Conservation (phyloP, 163 green algal species). For the Coccomyxa subellipsoidea region DNA sequence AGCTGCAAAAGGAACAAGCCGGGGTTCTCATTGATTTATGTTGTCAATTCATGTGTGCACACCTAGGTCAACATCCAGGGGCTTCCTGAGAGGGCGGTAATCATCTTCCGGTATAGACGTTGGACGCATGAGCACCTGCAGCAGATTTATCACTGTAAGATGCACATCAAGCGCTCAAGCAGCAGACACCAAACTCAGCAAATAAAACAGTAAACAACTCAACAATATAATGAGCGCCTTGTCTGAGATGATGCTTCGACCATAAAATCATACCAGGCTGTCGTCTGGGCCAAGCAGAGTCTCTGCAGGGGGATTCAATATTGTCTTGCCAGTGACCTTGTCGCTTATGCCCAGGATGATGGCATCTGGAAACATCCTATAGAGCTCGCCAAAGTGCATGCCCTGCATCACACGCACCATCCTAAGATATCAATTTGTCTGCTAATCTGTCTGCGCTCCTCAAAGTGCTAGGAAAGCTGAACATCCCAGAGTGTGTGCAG, state of each 20-base stretch:
- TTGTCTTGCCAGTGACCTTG: background rate
- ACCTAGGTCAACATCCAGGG: background rate
- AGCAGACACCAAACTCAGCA: background rate
- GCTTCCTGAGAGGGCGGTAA: background rate
- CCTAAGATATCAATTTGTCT: too few species aligned
- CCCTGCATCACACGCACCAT: slow-evolving; percentile 16
- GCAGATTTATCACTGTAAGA: too few species aligned
- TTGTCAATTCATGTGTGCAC: too few species aligned
- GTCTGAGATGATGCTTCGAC: background rate
- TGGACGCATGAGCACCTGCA: slow-evolving; percentile 5
- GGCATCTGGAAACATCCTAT: slow-evolving; percentile 35
- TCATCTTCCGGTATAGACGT: background rate
- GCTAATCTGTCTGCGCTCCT: too few species aligned
- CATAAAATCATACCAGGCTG: background rate
- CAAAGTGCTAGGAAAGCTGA: too few species aligned
- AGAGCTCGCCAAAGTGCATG: slow-evolving; percentile 28
- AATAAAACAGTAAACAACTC: background rate
- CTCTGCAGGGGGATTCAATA: background rate
- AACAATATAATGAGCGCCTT: background rate
- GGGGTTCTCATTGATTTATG: too few species aligned
- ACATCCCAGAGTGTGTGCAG: too few species aligned
- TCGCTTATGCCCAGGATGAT: slow-evolving; percentile 34
- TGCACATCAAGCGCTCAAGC: too few species aligned
- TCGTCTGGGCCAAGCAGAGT: background rate
- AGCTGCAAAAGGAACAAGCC: too few species aligned